Evolutionary conservation across 768 basidiomycete species (phyloP).

Genomic region (Boletus huronensis): DNA sequence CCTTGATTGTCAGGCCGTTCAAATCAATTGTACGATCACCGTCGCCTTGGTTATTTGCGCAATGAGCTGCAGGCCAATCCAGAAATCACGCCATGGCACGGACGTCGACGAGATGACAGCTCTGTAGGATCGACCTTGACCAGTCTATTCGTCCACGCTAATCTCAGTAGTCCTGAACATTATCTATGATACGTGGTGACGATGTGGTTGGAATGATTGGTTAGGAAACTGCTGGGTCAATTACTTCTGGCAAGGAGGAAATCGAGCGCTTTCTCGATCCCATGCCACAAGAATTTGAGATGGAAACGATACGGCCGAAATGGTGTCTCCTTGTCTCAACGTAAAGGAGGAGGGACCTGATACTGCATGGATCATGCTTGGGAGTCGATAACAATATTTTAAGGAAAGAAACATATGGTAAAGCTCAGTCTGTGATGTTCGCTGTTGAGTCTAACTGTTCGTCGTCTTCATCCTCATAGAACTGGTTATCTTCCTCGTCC

Average conservation of each 20-base stretch:
- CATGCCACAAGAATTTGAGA: not conserved
- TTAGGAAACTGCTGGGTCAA: not conserved
- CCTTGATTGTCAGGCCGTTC: no score
- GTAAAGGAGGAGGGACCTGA: not conserved
- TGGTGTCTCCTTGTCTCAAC: not conserved
- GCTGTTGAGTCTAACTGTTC: constrained; percentile 22
- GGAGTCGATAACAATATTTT: not conserved
- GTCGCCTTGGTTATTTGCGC: no score
- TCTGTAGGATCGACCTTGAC: not conserved
- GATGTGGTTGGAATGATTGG: not conserved
- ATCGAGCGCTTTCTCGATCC: not conserved
- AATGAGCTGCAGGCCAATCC: not conserved
- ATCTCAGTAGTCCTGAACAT: no score
- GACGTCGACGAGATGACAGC: no score
- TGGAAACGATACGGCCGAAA: not conserved
- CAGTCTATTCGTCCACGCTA: no score
- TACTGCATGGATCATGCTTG: not conserved
- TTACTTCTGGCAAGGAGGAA: not conserved
- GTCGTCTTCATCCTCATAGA: constrained; percentile 50
- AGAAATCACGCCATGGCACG: no score
- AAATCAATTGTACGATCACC: no score
- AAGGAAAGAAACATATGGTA: not conserved
- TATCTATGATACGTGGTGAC: no score
- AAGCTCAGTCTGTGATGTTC: constrained; percentile 10
- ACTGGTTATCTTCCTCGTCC: constrained; percentile 63